Evolutionary conservation across 768 basidiomycete genomes (phyloP).

Genomic region (Agrocybe praecox): DNA sequence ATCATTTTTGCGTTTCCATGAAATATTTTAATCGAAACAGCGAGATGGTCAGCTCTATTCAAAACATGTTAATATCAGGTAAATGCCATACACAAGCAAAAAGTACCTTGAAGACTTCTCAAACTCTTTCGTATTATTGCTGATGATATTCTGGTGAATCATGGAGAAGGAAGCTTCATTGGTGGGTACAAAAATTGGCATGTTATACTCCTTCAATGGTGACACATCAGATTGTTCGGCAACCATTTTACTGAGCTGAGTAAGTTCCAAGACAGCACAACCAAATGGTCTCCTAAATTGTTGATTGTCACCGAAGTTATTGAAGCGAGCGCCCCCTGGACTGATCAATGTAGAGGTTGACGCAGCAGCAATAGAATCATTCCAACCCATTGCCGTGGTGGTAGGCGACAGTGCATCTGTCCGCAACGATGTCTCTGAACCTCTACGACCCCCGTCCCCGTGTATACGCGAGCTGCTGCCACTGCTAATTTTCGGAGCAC

Average conservation of each 20-base stretch:
- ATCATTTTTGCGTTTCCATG: constrained; percentile 79
- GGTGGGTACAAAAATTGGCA: constrained; percentile 85
- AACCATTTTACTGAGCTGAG: constrained; percentile 70
- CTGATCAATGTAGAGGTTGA: constrained; percentile 9
- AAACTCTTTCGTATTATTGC: constrained; percentile 73
- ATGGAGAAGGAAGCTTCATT: constrained; percentile 89
- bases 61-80: not conserved
- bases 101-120: constrained; percentile 80
- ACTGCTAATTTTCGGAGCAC: constrained; percentile 75
- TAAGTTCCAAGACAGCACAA: constrained; percentile 90
- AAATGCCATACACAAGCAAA: not conserved
- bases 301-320: constrained; percentile 34
- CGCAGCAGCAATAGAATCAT: constrained; percentile 14
- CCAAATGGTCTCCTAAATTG: constrained; percentile 89
- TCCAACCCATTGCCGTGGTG: constrained; percentile 20
- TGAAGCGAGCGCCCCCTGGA: constrained; percentile 24
- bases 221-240: constrained; percentile 66
- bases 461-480: constrained; percentile 50
- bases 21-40: constrained; percentile 84
- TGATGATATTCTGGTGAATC: constrained; percentile 94
- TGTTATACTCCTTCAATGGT: constrained; percentile 71
- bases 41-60: constrained; percentile 81
- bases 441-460: constrained; percentile 47
- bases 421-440: constrained; percentile 52
- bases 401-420: constrained; percentile 31